Conservation (phyloP, 1,284 basidiomycete genomes). For the Ustilago bromivora region DNA sequence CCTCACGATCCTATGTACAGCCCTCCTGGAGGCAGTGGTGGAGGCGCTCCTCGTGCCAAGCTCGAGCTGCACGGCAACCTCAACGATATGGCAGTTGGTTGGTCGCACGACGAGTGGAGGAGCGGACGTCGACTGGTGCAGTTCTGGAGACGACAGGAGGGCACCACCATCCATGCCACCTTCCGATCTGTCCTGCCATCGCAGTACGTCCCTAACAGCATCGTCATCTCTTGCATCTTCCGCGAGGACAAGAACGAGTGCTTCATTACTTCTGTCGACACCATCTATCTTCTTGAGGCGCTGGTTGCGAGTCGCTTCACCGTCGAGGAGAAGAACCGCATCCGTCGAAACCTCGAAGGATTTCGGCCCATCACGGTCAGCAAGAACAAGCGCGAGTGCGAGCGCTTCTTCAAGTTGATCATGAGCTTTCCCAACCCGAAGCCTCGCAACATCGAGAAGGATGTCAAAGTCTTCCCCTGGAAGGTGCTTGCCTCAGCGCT, state of each 20-base stretch:
- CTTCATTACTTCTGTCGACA: constrained; percentile 91
- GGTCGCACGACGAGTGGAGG: constrained; percentile 73
- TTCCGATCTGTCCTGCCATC: constrained; percentile 71
- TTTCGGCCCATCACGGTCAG: constrained; percentile 90
- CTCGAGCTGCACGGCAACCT: constrained; percentile 72
- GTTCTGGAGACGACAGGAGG: constrained; percentile 73
- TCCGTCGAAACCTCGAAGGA: constrained; percentile 91
- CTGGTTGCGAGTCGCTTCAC: constrained; percentile 85
- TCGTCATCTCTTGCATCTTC: constrained; percentile 85
- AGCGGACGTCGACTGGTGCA: constrained; percentile 73
- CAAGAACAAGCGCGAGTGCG: constrained; percentile 82
- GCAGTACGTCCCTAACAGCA: constrained; percentile 71
- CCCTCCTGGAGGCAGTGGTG: constrained; percentile 36
- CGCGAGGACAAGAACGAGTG: constrained; percentile 81
- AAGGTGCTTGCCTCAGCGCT: constrained; percentile 81
- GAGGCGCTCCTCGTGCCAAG: constrained; percentile 53
- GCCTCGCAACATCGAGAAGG: constrained; percentile 96
- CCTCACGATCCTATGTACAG: constrained; percentile 49
- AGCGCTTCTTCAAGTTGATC: constrained; percentile 89
- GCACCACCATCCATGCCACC: constrained; percentile 72
- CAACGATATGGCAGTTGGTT: constrained; percentile 73
- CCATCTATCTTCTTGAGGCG: constrained; percentile 90
- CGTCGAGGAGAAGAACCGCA: constrained; percentile 96
- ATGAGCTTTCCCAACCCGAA: constrained; percentile 95
- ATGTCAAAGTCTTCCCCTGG: constrained; percentile 98